These are phyloP conservation scores for Brassica incana DNA, from an alignment of 345 rosid species.

Conservation along the genomic window DNA sequence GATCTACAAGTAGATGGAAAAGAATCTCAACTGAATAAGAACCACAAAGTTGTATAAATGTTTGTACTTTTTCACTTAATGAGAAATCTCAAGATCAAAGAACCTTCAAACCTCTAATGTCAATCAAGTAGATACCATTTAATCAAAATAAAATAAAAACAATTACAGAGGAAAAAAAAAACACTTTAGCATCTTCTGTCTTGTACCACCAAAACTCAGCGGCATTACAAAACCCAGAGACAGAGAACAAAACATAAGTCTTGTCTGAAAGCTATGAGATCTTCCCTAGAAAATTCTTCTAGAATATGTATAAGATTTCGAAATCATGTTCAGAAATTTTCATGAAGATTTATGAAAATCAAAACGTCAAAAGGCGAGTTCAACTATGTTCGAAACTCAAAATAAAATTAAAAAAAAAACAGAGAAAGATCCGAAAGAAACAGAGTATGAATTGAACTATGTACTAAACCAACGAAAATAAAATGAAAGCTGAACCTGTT, in stretches of 20 bases:
- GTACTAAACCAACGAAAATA: not conserved
- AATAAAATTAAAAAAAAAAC: not conserved
- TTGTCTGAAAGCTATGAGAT: not conserved
- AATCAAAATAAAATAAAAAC: not conserved
- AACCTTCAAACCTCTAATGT: not conserved
- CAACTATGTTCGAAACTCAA: not conserved
- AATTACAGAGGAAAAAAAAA: not conserved
- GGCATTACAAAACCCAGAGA: conserved; percentile 32
- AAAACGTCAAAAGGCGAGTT: not conserved
- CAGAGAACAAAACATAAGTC: not conserved
- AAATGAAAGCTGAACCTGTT: conserved; percentile 56
- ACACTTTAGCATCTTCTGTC: not conserved
- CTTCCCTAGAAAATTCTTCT: not conserved
- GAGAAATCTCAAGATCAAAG: not conserved
- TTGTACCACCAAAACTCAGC: conserved; percentile 24
- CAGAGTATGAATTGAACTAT: conserved; percentile 17
- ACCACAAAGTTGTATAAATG: not conserved
- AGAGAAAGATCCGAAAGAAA: not conserved
- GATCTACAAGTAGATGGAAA: not conserved
- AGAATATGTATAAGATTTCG: not conserved
- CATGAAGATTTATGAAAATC: conserved; percentile 13
- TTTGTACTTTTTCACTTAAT: not conserved
- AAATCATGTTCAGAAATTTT: not conserved
- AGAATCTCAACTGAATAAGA: not conserved
- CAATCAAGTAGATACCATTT: conserved; percentile 8